Conservation (phyloP, 345 rosid species). For the Angophora floribunda region DNA sequence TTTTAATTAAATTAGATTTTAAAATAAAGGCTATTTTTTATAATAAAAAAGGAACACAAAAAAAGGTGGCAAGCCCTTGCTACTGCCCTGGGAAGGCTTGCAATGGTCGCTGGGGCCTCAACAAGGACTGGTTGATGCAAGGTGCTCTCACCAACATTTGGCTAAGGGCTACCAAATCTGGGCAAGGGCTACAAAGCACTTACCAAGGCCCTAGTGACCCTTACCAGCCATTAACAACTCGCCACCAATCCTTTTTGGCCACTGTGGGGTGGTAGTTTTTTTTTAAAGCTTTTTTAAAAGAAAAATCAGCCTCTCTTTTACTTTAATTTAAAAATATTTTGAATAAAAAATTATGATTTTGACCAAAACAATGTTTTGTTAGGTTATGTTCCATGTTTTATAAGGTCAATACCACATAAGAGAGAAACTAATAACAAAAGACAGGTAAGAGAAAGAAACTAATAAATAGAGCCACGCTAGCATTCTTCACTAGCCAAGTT, state of each 20-base stretch:
- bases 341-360: not conserved
- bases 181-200: not conserved
- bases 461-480: not conserved
- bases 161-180: rapidly evolving
- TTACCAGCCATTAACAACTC: not conserved
- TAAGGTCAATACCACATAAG: not conserved
- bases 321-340: too few species aligned
- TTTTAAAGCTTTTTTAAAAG: not conserved
- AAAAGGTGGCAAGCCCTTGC: not conserved
- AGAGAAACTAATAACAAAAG: not conserved
- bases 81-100: not conserved
- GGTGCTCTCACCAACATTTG: not conserved
- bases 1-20: not conserved
- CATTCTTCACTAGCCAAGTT: not conserved
- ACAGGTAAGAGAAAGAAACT: not conserved
- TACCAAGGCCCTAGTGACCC: not conserved
- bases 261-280: not conserved
- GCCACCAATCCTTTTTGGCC: not conserved
- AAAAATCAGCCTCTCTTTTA: too few species aligned
- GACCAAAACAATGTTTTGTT: not conserved
- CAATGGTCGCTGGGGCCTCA: not conserved
- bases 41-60: not conserved
- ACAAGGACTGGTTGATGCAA: not conserved
- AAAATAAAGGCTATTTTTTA: not conserved
- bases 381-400: not conserved